Base-by-base conservation (phyloP, 1,139 yeast species). In the Yamadazyma oceani region DNA sequence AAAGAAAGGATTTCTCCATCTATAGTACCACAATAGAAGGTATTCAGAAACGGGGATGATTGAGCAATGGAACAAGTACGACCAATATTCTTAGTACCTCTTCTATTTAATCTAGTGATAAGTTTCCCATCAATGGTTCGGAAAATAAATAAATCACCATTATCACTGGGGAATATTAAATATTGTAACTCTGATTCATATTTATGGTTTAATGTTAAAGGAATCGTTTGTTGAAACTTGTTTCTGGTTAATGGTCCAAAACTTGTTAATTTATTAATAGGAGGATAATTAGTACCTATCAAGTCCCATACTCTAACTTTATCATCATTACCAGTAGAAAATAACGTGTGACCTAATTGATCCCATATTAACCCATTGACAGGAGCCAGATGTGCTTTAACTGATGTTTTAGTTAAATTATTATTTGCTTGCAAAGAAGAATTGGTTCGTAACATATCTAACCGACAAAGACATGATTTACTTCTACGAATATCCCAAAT, bases 231-330 rank as follows among this genome's bases (percentile, higher is more conserved):
- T 12, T 73, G 67, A 33, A 75, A 65, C 46, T 81, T 78, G 55
- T 86, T 85, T 41, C 90, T 68, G 2, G 88, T 78, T 39, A 83
- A 64, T 0, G 95, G 95, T 0, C 95, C 95, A 56, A 82, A 87
- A 49, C 85, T 86, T 24, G 84, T 69, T 28, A 83, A 66, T 48
- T 79, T 78, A 53, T 86, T 85, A 22, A 74, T 58, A 2, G 76
- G 75, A 3, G 74, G 72, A 49, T 72, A 62, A 47, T 71, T 27
- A 42, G 70, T 51, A 37, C 77, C 43, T 26, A 66, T 44, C 63
- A 84, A 62, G 46, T 83, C 83, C 96, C 96, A 87, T 0, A 82
- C 78, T 15, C 89, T 64, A 3, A 86, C 69, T 49, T 79, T 82
- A 42, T 86, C 94, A 54, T 87, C 96, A 41, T 80, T 78, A 0